Conservation (phyloP, 495 filamentous ascomycete species). For the Glonium stellatum region DNA sequence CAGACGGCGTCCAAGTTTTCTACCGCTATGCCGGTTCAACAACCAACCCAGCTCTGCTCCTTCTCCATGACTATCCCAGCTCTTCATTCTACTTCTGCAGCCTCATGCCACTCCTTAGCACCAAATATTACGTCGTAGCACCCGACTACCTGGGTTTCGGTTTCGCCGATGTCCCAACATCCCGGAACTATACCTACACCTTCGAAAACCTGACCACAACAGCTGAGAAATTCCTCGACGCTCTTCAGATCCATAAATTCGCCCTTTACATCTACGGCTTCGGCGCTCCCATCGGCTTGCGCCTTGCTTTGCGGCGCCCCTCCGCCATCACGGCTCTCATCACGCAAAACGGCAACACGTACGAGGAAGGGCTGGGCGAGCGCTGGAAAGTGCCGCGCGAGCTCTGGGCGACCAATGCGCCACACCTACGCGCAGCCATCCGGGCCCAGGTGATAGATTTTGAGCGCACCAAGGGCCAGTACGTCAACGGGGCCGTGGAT, state of each 20-base stretch:
- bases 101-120: conserved; percentile 6
- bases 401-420: not conserved
- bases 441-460: not conserved
- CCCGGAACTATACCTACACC: conserved; percentile 2
- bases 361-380: not conserved
- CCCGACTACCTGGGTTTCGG: conserved; percentile 11
- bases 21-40: conserved; percentile 4
- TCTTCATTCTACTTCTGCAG: conserved; percentile 8
- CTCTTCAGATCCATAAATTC: not conserved
- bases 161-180: conserved; percentile 3
- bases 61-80: conserved; percentile 9
- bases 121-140: conserved; percentile 5
- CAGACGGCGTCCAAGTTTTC: conserved; percentile 4
- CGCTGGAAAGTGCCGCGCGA: not conserved
- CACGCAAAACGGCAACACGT: conserved; percentile 2
- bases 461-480: not conserved
- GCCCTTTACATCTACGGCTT: not conserved
- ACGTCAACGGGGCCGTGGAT: not conserved
- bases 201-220: conserved; percentile 6
- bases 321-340: not conserved
- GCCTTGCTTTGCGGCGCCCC: not conserved
- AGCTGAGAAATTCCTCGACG: not conserved
- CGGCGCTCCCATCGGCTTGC: conserved; percentile 2
- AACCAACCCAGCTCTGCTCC: conserved; percentile 3
- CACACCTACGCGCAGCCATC: not conserved